Percentiles rank a stretch among this genome's conserved stretches.
phyloP scores from a whole-genome alignment of 1,284 basidiomycete genomes.

The Peniophora sp. region DNA sequence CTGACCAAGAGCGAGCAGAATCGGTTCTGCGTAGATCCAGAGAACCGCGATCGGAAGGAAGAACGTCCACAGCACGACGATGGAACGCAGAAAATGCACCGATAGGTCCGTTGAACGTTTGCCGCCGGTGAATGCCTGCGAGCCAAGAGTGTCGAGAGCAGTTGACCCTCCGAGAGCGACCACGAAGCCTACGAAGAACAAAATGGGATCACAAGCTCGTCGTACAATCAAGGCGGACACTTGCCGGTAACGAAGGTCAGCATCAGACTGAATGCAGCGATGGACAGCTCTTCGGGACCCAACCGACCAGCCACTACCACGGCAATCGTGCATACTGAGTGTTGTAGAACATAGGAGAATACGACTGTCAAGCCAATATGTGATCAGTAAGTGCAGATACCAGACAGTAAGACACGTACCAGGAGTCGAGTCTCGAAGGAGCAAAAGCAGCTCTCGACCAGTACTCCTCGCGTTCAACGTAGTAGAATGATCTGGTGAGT shows the following conservation, averaged over 20 bases:
- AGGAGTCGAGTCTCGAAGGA: slow-evolving; percentile 12
- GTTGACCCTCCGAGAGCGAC: slow-evolving; percentile 72
- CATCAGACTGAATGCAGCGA: slow-evolving; percentile 68
- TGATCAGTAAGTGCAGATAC: neutral
- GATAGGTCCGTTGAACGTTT: slow-evolving; percentile 50
- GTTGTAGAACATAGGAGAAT: slow-evolving; percentile 62
- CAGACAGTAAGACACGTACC: slow-evolving; percentile 5
- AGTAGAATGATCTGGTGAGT: no score
- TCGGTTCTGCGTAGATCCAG: slow-evolving; percentile 54
- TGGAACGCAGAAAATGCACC: slow-evolving; percentile 61
- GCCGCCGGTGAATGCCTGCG: slow-evolving; percentile 65
- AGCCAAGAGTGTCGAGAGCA: slow-evolving; percentile 69
- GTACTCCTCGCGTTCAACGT: neutral
- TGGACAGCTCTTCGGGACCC: slow-evolving; percentile 61
- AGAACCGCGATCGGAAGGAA: slow-evolving; percentile 52
- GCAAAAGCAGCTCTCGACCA: slow-evolving; percentile 7
- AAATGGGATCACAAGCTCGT: slow-evolving; percentile 39
- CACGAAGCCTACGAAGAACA: slow-evolving; percentile 51
- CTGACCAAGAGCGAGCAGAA: slow-evolving; percentile 59
- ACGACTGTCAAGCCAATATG: slow-evolving; percentile 30
- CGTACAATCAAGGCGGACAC: slow-evolving; percentile 25
- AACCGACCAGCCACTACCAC: slow-evolving; percentile 57
- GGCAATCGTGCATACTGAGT: slow-evolving; percentile 61
- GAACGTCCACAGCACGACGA: slow-evolving; percentile 53
- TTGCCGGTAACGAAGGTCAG: slow-evolving; percentile 70